Conservation (phyloP, 257 asterid species). For the Solanum ossicruentum region DNA sequence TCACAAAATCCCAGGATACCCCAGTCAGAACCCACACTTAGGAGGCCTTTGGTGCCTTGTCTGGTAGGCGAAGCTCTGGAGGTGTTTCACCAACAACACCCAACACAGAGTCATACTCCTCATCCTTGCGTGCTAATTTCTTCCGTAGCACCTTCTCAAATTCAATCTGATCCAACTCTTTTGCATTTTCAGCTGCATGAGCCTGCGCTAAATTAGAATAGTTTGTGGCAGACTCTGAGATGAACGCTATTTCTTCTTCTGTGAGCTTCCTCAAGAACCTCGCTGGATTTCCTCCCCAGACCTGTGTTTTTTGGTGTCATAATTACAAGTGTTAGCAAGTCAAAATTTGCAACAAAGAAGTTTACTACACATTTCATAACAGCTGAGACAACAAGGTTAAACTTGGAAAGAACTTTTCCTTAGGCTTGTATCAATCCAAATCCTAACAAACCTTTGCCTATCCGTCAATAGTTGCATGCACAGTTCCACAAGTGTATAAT, state of each 20-base stretch:
- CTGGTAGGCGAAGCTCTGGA: slow-evolving; percentile 23
- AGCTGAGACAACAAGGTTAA: not conserved
- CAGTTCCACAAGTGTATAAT: not conserved
- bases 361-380: not conserved
- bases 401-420: not conserved
- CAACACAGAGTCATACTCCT: slow-evolving; percentile 39
- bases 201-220: slow-evolving; percentile 63
- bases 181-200: slow-evolving; percentile 90
- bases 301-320: slow-evolving; percentile 19
- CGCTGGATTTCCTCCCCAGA: slow-evolving; percentile 99
- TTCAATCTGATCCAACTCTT: slow-evolving; percentile 55
- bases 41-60: slow-evolving; percentile 41
- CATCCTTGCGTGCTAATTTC: slow-evolving; percentile 48
- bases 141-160: slow-evolving; percentile 70
- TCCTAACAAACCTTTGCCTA: not conserved
- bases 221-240: slow-evolving; percentile 70
- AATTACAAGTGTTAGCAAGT: not conserved
- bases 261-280: slow-evolving; percentile 88
- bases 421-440: not conserved
- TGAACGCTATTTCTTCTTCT: slow-evolving; percentile 74
- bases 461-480: not conserved
- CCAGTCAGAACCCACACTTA: slow-evolving; percentile 2
- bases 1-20: not conserved
- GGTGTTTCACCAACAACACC: slow-evolving; percentile 38
- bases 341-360: not conserved